Conservation (phyloP, 2,329 filamentous ascomycete species). For the Lachnellula suecica region DNA sequence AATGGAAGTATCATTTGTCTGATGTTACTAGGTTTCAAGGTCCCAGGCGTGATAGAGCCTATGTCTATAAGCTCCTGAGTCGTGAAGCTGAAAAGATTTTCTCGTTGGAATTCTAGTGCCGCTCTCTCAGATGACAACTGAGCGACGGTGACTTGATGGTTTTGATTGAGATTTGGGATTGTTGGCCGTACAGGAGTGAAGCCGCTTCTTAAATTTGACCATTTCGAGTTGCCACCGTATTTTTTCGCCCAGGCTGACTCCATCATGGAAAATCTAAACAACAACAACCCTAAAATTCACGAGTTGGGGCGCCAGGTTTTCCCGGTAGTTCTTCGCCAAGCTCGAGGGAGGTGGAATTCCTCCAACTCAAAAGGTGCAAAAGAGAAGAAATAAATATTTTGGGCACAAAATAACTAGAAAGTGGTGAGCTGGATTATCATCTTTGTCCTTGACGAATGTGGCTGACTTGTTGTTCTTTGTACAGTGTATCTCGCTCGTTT, state of each 20-base stretch:
- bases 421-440: background rate
- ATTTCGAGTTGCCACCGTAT: background rate
- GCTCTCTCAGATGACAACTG: background rate
- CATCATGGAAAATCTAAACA: background rate
- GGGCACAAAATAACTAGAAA: background rate
- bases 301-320: background rate
- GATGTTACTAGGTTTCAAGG: background rate
- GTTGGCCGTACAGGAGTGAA: background rate
- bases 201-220: background rate
- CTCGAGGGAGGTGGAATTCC: too few species aligned
- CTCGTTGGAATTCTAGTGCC: background rate
- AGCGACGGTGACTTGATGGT: background rate
- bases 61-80: background rate
- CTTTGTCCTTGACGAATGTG: background rate
- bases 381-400: background rate
- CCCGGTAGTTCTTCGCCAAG: background rate
- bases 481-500: background rate
- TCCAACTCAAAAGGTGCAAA: too few species aligned
- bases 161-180: background rate
- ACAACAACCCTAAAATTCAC: background rate
- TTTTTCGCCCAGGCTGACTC: background rate
- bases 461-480: background rate
- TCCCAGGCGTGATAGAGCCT: background rate
- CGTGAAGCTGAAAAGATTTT: background rate
- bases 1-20: background rate